A percentile compares a stretch with the other conserved stretches of the same genome.
phyloP scores from a whole-genome alignment of 768 basidiomycete species.

The Lentinula sp. region DNA sequence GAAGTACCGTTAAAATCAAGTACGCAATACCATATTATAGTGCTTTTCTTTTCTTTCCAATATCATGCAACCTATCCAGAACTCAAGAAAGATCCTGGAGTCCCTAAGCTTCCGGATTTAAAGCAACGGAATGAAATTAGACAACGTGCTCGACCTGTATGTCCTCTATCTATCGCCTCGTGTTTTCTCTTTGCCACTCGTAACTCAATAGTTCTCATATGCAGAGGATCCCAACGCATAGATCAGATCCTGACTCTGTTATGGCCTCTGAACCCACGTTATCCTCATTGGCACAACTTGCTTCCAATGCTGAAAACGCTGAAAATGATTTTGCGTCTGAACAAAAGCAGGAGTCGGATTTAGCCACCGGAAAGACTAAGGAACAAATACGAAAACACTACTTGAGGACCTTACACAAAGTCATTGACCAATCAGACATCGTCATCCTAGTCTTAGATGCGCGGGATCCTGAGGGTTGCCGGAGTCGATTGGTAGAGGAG shows the following conservation, averaged over 20 bases:
- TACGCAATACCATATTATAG: neutral
- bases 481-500: constrained; percentile 90
- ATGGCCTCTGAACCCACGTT: constrained; percentile 76
- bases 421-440: constrained; percentile 91
- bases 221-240: constrained; percentile 17
- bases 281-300: constrained; percentile 20
- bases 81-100: constrained; percentile 84
- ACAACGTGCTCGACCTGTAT: constrained; percentile 34
- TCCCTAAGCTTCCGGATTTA: constrained; percentile 75
- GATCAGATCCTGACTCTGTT: constrained; percentile 45
- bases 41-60: neutral
- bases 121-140: constrained; percentile 53
- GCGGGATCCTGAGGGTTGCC: constrained; percentile 89
- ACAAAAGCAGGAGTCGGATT: constrained; percentile 23
- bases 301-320: constrained; percentile 19
- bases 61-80: constrained; percentile 32
- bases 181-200: neutral
- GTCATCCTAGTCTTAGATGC: constrained; percentile 89
- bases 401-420: constrained; percentile 78
- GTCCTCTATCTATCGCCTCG: constrained; percentile 14
- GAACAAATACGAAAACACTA: constrained; percentile 71
- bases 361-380: constrained; percentile 41
- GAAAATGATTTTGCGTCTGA: neutral
- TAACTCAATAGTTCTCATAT: constrained; percentile 9
- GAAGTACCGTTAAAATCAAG: constrained; percentile 27